Evolutionary conservation across 2,329 filamentous ascomycete genomes (phyloP).

Genomic region (Parastagonospora nodorum): DNA sequence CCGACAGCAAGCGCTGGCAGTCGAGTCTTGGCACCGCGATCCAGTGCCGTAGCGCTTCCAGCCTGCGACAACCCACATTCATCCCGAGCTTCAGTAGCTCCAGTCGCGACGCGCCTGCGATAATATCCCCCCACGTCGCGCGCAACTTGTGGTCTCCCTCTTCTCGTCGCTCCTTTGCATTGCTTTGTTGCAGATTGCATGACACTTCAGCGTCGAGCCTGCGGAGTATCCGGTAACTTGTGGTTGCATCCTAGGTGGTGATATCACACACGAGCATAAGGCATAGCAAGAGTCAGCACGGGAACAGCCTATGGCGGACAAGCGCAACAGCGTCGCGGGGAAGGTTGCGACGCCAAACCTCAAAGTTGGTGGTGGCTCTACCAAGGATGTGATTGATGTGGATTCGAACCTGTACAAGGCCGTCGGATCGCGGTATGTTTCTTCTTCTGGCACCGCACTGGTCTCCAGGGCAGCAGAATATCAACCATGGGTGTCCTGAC

Average conservation of each 20-base stretch:
- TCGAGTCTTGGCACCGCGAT: conserved; percentile 18
- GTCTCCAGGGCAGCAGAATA: background rate
- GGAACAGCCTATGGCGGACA: conserved; percentile 58
- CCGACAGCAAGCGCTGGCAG: conserved; percentile 16
- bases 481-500: conserved; percentile 14
- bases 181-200: conserved; percentile 43
- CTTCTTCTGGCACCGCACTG: background rate
- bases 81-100: conserved; percentile 18
- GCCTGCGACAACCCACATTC: conserved; percentile 19
- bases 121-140: conserved; percentile 24
- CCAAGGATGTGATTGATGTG: conserved; percentile 53
- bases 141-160: conserved; percentile 26
- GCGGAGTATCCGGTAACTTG: conserved; percentile 31
- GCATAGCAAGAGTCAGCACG: background rate
- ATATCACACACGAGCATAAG: conserved; percentile 42
- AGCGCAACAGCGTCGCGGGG: conserved; percentile 60
- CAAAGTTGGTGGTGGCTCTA: conserved; percentile 50
- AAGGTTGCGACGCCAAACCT: conserved; percentile 57
- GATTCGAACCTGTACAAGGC: conserved; percentile 63
- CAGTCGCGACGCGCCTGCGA: conserved; percentile 25
- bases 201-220: conserved; percentile 37
- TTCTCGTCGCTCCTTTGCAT: conserved; percentile 50
- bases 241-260: conserved; percentile 17
- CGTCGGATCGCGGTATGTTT: conserved; percentile 64
- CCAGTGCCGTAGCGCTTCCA: conserved; percentile 16